These are phyloP conservation scores for Aleurites moluccanus DNA, from an alignment of 441 rosid genomes.

Conservation along the genomic window DNA sequence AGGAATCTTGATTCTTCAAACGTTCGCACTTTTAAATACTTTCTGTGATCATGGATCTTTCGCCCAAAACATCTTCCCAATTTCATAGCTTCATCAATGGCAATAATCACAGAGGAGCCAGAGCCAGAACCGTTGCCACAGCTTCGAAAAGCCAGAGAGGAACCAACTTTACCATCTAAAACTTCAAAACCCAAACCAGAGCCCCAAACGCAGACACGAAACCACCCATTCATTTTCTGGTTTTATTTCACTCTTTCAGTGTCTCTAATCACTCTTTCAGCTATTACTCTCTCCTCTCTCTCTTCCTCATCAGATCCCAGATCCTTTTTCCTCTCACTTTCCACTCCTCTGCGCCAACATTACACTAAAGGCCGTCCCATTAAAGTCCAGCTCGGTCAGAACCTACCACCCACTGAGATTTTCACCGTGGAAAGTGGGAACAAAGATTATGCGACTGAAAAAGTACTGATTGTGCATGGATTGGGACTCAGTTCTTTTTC, in stretches of 20 bases:
- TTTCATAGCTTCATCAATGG: constrained; percentile 19
- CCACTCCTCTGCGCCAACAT: constrained; percentile 65
- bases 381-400: constrained; percentile 54
- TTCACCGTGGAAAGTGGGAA: constrained; percentile 55
- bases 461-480: constrained; percentile 72
- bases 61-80: too few species aligned
- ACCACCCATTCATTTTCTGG: constrained; percentile 39
- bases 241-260: constrained; percentile 39
- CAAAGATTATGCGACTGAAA: constrained; percentile 38
- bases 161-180: constrained; percentile 18
- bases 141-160: constrained; percentile 12
- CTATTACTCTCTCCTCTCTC: constrained; percentile 38
- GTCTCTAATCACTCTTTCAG: constrained; percentile 41
- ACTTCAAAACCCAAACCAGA: constrained; percentile 16
- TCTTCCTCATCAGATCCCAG: constrained; percentile 52
- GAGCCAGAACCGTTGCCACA: constrained; percentile 23
- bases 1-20: neutral
- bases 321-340: constrained; percentile 75
- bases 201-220: constrained; percentile 8
- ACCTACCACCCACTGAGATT: constrained; percentile 57
- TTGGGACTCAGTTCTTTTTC: constrained; percentile 79
- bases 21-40: neutral
- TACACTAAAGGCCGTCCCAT: constrained; percentile 72
- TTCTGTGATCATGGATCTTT: neutral
- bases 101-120: constrained; percentile 45